These are phyloP conservation scores for Chytriomyces confervae DNA, from an alignment of 192 early-diverging fungal genomes.

Conservation along the genomic window DNA sequence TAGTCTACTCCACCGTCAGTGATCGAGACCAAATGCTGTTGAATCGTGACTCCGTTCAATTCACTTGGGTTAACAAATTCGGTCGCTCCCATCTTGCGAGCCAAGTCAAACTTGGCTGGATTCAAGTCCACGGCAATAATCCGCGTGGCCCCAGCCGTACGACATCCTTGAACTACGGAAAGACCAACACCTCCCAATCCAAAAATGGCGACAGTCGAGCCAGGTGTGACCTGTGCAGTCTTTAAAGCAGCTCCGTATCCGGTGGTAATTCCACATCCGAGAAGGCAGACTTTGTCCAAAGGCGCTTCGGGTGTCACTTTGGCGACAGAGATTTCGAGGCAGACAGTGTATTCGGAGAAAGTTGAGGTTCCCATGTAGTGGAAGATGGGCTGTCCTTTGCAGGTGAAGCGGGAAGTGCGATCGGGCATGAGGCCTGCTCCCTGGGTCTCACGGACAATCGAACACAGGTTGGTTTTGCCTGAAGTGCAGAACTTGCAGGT, in stretches of 20 bases:
- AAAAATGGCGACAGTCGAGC: slow-evolving; percentile 82
- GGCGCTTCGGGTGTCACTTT: slow-evolving; percentile 81
- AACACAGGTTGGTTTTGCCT: slow-evolving; percentile 97
- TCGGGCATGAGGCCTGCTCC: slow-evolving; percentile 92
- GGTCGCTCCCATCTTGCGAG: slow-evolving; percentile 82
- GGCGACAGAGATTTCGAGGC: slow-evolving; percentile 87
- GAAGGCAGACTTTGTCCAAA: slow-evolving; percentile 85
- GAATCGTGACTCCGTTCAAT: slow-evolving; percentile 72
- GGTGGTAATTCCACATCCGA: slow-evolving; percentile 97
- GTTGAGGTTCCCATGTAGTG: slow-evolving; percentile 96
- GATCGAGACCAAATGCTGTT: slow-evolving; percentile 83
- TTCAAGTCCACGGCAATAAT: slow-evolving; percentile 95
- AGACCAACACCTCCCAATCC: slow-evolving; percentile 95
- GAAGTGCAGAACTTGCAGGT: slow-evolving; percentile 98
- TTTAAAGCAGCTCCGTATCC: slow-evolving; percentile 94
- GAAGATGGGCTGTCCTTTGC: slow-evolving; percentile 85
- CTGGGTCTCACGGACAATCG: slow-evolving; percentile 87
- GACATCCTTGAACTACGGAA: slow-evolving; percentile 82
- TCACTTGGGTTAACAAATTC: slow-evolving; percentile 91
- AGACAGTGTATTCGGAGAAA: slow-evolving; percentile 92
- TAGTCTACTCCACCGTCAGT: slow-evolving; percentile 97
- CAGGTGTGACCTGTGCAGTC: slow-evolving; percentile 88
- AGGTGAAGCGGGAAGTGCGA: slow-evolving; percentile 86
- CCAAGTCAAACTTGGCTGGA: slow-evolving; percentile 81
- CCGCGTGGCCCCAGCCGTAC: slow-evolving; percentile 49